These are phyloP conservation scores for Plasmodium inui DNA, from an alignment of 169 alveolate species.

Conservation along the genomic window DNA sequence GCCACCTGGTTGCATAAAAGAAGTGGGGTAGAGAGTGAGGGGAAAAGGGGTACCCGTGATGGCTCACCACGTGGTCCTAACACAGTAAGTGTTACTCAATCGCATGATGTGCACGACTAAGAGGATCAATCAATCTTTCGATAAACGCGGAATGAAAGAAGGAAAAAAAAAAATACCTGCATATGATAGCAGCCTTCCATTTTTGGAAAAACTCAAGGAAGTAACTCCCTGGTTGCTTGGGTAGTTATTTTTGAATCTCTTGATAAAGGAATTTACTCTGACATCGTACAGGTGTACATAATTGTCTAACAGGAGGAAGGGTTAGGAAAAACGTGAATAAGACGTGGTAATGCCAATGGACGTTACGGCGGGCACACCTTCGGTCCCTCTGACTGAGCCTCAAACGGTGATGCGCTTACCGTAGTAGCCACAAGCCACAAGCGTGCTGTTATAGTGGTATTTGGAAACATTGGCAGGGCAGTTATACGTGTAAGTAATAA, in stretches of 20 bases:
- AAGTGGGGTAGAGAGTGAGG: not conserved
- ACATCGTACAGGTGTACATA: conserved; percentile 63
- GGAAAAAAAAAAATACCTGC: conserved; percentile 55
- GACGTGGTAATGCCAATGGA: not conserved
- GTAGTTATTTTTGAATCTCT: conserved; percentile 62
- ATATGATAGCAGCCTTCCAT: conserved; percentile 49
- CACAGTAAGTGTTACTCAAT: not conserved
- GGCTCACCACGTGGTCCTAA: not conserved
- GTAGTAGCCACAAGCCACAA: conserved; percentile 60
- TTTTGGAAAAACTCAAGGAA: conserved; percentile 67
- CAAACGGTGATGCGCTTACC: conserved; percentile 1
- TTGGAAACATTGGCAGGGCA: conserved; percentile 52
- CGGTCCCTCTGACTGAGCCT: not conserved
- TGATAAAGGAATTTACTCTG: conserved; percentile 51
- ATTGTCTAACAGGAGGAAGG: conserved; percentile 19
- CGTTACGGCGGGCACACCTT: not conserved
- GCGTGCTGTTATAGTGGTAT: conserved; percentile 65
- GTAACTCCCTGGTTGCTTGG: conserved; percentile 72
- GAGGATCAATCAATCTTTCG: not conserved
- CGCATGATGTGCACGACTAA: not conserved
- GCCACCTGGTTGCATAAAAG: conserved; percentile 15
- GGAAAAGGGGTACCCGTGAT: not conserved
- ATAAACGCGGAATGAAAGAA: not conserved
- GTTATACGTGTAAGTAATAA: conserved; percentile 65
- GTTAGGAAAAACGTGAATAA: not conserved